phyloP scores from a whole-genome alignment of 169 alveolate species.

The Cryptosporidium muris region DNA sequence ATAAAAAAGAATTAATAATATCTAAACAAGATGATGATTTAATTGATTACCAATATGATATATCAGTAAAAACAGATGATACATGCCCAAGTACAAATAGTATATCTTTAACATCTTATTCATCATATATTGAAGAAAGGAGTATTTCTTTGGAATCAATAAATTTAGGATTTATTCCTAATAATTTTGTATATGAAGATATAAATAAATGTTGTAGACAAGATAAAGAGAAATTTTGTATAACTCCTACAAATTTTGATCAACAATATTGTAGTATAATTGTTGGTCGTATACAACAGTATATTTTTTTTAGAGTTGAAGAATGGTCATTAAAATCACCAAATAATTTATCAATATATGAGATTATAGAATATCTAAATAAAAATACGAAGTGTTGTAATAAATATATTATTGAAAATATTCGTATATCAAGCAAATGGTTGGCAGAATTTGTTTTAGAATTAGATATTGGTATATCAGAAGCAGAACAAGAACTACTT shows the following conservation, averaged over 20 bases:
- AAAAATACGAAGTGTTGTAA: conserved; percentile 14
- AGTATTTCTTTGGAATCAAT: no score
- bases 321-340: neutral
- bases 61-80: no score
- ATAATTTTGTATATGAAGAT: no score
- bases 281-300: conserved; percentile 35
- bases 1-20: neutral
- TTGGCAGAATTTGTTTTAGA: conserved; percentile 34
- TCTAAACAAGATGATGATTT: neutral
- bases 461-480: conserved; percentile 39
- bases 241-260: conserved; percentile 1
- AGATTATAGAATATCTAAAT: neutral
- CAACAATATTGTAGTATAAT: conserved; percentile 49
- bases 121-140: no score
- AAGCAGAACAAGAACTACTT: conserved; percentile 12
- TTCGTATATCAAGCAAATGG: conserved; percentile 18
- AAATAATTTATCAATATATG: neutral
- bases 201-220: neutral
- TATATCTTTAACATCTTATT: no score
- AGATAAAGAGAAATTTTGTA: neutral
- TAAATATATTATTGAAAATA: neutral
- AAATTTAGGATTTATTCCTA: no score
- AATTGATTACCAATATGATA: no score
- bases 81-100: no score
- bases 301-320: conserved; percentile 8